Base-by-base conservation (phyloP, 2,329 filamentous ascomycete species). In the Hypoxylon sp. region DNA sequence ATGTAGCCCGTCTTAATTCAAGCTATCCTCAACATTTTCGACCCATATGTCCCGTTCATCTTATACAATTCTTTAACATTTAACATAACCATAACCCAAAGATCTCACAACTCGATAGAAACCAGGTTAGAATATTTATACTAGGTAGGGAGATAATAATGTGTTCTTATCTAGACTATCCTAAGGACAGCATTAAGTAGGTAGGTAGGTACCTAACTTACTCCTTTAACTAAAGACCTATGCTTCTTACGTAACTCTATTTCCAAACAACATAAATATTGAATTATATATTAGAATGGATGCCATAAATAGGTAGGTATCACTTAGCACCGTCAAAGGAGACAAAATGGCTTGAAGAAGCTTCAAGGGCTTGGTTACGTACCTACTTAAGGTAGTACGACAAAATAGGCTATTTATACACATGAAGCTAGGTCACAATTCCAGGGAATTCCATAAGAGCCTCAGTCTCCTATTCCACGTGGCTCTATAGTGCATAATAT, bases 401-500 rank as follows among this genome's bases (percentile, higher is more conserved):
- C 7, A 43, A 45, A 19, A 43, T 43, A 43, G 36, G 34, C 36
- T 55, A 53, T 41, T 53, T 28, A 6, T 30, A 25, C 25, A 25
- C 25, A 25, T 25, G 25, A 6, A 25, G 25, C 25, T 25, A n/a
- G 25, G 25, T 19, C 13, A 30, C n/a, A 17, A 19, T 28, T 30
- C n/a, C 13, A n/a, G 28, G 23, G 34, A 4, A 43, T 17, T 43
- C 3, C 17, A 13, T 2, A 55, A 10, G n/a, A 45, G 36, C 34
- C 51, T 28, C 36, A 55, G 51, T 14, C 4, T 10, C 14, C 21
- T 43, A n/a, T 13, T 43, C 51, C 51, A 55, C 51, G 51, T 55
- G 36, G 36, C 51, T 55, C 23, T 3, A 45, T 43, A 25, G 17
- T 55, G 28, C 3, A 19, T 43, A 21, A 21, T 30, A 55, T 55